These are phyloP conservation scores for Physcia stellaris DNA, from an alignment of 495 filamentous ascomycete species.

Conservation along the genomic window DNA sequence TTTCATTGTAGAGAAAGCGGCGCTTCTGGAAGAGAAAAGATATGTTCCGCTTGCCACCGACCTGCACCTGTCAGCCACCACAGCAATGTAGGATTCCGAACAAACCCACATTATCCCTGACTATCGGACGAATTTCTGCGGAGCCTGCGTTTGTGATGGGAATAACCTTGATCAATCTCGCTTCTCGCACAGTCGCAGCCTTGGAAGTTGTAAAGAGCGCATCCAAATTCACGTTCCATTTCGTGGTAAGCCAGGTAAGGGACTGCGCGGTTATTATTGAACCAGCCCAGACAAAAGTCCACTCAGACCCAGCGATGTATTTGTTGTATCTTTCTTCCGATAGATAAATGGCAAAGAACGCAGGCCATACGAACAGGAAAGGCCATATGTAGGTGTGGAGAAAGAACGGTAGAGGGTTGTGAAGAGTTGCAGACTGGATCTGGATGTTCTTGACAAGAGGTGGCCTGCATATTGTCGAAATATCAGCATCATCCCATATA, in stretches of 20 bases:
- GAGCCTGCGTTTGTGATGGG: slow-evolving; percentile 79
- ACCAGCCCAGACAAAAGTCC: slow-evolving; percentile 91
- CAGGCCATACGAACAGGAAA: slow-evolving; percentile 79
- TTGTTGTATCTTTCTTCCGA: slow-evolving; percentile 71
- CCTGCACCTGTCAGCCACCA: slow-evolving; percentile 23
- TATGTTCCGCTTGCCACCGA: slow-evolving; percentile 54
- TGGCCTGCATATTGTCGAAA: slow-evolving; percentile 37
- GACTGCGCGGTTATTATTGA: slow-evolving; percentile 77
- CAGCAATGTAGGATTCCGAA: slow-evolving; percentile 6
- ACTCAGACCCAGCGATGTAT: slow-evolving; percentile 79
- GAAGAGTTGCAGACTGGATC: slow-evolving; percentile 75
- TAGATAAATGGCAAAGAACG: slow-evolving; percentile 77
- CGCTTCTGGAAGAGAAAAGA: slow-evolving; percentile 98
- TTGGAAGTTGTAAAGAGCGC: slow-evolving; percentile 67
- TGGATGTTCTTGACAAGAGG: slow-evolving; percentile 82
- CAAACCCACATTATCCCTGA: slow-evolving; percentile 54
- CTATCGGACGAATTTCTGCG: slow-evolving; percentile 73
- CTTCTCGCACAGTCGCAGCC: slow-evolving; percentile 57
- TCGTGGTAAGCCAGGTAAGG: slow-evolving; percentile 85
- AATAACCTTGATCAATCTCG: slow-evolving; percentile 86
- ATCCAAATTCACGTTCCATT: slow-evolving; percentile 87
- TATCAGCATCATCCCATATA: neutral
- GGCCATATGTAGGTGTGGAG: slow-evolving; percentile 87
- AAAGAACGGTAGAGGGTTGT: slow-evolving; percentile 70
- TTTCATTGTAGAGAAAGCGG: slow-evolving; percentile 72